A percentile compares a stretch with the other conserved stretches of the same genome.
Evolutionary conservation across 768 basidiomycete genomes (phyloP).

Genomic region (Gyrodon lividus): DNA sequence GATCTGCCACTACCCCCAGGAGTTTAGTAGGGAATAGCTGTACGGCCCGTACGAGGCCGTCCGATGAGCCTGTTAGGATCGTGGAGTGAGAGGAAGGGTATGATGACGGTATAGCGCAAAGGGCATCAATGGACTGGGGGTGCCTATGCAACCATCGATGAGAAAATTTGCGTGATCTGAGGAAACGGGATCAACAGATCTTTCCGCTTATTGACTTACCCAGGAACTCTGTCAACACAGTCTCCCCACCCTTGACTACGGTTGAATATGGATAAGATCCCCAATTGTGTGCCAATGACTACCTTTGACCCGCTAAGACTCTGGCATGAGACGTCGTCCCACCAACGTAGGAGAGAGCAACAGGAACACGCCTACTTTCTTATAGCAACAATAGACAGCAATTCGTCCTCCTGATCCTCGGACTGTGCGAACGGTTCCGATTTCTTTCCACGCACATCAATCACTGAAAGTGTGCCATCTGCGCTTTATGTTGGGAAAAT

Average conservation of each 20-base stretch:
- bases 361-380: constrained; percentile 56
- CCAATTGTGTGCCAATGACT: constrained; percentile 86
- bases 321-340: neutral
- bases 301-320: constrained; percentile 65
- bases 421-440: constrained; percentile 77
- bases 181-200: neutral
- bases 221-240: constrained; percentile 87
- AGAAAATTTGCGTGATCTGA: constrained; percentile 3
- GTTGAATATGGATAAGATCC: constrained; percentile 89
- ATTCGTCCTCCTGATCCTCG: constrained; percentile 94
- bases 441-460: constrained; percentile 86
- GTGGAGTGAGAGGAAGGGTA: constrained; percentile 64
- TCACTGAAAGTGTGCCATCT: constrained; percentile 89
- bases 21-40: constrained; percentile 88
- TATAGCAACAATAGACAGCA: constrained; percentile 82
- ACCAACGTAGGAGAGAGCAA: neutral
- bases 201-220: constrained; percentile 44
- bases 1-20: constrained; percentile 86
- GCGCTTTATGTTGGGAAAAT: constrained; percentile 50
- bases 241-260: constrained; percentile 86
- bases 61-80: constrained; percentile 87
- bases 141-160: constrained; percentile 52
- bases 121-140: constrained; percentile 86
- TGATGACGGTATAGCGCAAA: constrained; percentile 67
- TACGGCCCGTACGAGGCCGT: constrained; percentile 85